phyloP scores from a whole-genome alignment of 169 alveolate genomes.

The Eimeria acervulina region DNA sequence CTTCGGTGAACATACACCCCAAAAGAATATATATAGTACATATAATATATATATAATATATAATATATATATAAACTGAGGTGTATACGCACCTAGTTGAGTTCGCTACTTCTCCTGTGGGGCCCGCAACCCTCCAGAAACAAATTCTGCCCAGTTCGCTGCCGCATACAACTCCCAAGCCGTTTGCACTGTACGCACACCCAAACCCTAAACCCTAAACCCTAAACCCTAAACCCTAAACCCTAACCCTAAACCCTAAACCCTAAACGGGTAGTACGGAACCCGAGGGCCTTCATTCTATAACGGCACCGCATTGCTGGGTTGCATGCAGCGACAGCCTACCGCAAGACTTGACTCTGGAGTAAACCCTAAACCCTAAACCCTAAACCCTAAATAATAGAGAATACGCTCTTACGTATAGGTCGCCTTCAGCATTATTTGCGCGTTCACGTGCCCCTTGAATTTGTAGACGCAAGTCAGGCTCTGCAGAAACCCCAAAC shows the following conservation, averaged over 20 bases:
- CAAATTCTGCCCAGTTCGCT: conserved; percentile 72
- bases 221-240: conserved; percentile 20
- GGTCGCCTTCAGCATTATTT: conserved; percentile 68
- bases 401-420: conserved; percentile 54
- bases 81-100: not conserved
- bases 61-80: too few relatives aligned
- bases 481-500: conserved; percentile 41
- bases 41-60: too few relatives aligned
- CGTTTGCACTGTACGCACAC: conserved; percentile 40
- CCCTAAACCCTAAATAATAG: conserved; percentile 9
- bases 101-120: not conserved
- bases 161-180: conserved; percentile 72
- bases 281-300: not conserved
- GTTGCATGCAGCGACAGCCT: too few relatives aligned
- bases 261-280: not conserved
- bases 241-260: not conserved
- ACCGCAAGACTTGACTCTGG: too few relatives aligned
- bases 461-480: conserved; percentile 64
- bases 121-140: conserved; percentile 62
- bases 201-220: conserved; percentile 38
- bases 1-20: too few relatives aligned
- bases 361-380: not conserved
- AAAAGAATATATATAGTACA: too few relatives aligned
- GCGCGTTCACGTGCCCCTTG: conserved; percentile 77
- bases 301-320: too few relatives aligned